A percentile compares a stretch with the other conserved stretches of the same genome.
phyloP scores from a whole-genome alignment of 192 early-diverging fungal genomes.

The Coemansia sp. region DNA sequence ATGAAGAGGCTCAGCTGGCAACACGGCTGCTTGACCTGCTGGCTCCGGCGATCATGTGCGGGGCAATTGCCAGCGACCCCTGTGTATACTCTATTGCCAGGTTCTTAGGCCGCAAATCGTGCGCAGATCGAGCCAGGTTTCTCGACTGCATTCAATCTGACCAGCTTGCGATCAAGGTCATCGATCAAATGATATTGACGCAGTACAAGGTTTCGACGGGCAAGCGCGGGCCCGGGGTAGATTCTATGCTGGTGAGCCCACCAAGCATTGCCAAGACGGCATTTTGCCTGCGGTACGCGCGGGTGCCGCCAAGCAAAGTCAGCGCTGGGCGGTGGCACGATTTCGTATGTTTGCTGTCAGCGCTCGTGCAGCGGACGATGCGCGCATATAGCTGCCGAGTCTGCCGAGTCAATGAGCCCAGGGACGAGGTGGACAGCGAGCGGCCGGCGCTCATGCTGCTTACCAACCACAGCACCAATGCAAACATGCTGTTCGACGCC shows the following conservation, averaged over 20 bases:
- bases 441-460: constrained; percentile 1
- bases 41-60: constrained; percentile 4
- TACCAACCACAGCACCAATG: not conserved
- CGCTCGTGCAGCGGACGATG: constrained; percentile 27
- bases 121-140: not conserved
- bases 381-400: constrained; percentile 23
- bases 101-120: constrained; percentile 1
- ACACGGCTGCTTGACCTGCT: constrained; percentile 22
- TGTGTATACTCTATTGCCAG: constrained; percentile 23
- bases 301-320: constrained; percentile 1
- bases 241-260: not conserved
- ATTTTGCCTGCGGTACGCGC: constrained; percentile 13
- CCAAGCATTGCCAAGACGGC: constrained; percentile 18
- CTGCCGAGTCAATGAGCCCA: constrained; percentile 11
- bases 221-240: not conserved
- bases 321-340: constrained; percentile 5
- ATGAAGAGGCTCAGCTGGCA: constrained; percentile 5
- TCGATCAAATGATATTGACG: constrained; percentile 24
- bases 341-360: constrained; percentile 8
- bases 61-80: not conserved
- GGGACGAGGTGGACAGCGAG: not conserved
- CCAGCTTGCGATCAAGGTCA: constrained; percentile 16
- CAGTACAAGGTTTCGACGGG: constrained; percentile 5
- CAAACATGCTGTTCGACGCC: not conserved
- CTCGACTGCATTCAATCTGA: constrained; percentile 17